phyloP scores from a whole-genome alignment of 345 rosid species.

The Heritiera fomes region DNA sequence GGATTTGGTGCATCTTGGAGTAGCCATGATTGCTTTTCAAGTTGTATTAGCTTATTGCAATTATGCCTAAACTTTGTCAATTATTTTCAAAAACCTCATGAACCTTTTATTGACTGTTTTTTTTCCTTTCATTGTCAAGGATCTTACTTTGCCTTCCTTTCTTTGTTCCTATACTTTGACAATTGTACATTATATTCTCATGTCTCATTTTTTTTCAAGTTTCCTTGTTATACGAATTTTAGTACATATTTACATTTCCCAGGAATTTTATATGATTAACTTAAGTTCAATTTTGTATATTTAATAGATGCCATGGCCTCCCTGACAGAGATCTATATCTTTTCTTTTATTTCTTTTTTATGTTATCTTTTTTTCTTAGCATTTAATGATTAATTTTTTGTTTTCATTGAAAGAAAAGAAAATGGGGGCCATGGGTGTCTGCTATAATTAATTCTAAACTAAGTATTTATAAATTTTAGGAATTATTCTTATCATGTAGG shows the following conservation, averaged over 20 bases:
- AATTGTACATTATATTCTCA: slow-evolving; percentile 16
- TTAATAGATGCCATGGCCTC: background rate
- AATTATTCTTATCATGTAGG: background rate
- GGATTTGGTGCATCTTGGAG: background rate
- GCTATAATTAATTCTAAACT: background rate
- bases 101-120: background rate
- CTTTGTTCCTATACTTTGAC: background rate
- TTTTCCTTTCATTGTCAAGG: background rate
- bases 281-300: background rate
- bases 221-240: background rate
- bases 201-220: background rate
- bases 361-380: background rate
- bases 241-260: background rate
- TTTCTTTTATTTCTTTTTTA: background rate
- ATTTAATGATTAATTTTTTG: slow-evolving; percentile 5
- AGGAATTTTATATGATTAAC: background rate
- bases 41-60: background rate
- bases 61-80: background rate
- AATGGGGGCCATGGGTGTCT: slow-evolving; percentile 17
- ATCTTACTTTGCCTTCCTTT: slow-evolving; percentile 1
- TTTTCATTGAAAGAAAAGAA: background rate
- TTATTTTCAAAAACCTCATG: background rate
- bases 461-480: background rate
- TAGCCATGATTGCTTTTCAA: slow-evolving; percentile 10
- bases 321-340: background rate